phyloP scores from a whole-genome alignment of 306 rosid species.

The cucumber (Cucumis sativus) region DNA sequence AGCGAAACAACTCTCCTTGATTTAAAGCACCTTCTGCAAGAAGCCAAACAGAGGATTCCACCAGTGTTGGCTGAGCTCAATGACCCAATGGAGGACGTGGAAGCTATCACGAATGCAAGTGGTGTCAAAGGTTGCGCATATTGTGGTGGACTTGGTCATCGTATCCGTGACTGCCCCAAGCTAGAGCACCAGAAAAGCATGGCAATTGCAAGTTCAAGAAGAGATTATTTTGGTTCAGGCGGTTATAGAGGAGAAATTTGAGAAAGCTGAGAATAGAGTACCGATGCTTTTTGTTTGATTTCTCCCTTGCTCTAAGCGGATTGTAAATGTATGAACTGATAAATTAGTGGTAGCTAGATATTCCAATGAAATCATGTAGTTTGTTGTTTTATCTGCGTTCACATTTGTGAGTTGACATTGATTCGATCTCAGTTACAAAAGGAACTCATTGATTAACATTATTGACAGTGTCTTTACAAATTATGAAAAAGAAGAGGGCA shows the following conservation, averaged over 20 bases:
- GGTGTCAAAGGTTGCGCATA: constrained; percentile 88
- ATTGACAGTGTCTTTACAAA: not conserved
- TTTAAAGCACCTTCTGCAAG: constrained; percentile 87
- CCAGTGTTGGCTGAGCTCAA: constrained; percentile 80
- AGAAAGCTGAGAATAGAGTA: constrained; percentile 6
- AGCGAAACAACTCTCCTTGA: constrained; percentile 91
- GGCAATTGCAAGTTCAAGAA: constrained; percentile 64
- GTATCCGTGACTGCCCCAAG: constrained; percentile 74
- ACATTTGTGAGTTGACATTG: not conserved
- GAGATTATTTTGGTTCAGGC: constrained; percentile 86
- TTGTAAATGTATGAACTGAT: not conserved
- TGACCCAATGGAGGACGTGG: constrained; percentile 84
- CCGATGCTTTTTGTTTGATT: not conserved
- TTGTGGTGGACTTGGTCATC: constrained; percentile 97
- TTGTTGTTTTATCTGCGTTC: not conserved
- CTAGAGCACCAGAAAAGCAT: constrained; percentile 78
- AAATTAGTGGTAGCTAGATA: not conserved
- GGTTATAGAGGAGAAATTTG: constrained; percentile 86
- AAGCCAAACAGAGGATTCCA: constrained; percentile 94
- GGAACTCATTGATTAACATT: not conserved
- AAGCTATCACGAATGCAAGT: constrained; percentile 52
- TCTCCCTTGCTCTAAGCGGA: not conserved
- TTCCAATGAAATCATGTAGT: not conserved
- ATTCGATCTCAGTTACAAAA: not conserved
- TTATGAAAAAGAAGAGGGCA: not conserved